A percentile compares a stretch with the other conserved stretches of the same genome.
Conservation (phyloP, 345 rosid genomes). For the Pistacia atlantica region DNA sequence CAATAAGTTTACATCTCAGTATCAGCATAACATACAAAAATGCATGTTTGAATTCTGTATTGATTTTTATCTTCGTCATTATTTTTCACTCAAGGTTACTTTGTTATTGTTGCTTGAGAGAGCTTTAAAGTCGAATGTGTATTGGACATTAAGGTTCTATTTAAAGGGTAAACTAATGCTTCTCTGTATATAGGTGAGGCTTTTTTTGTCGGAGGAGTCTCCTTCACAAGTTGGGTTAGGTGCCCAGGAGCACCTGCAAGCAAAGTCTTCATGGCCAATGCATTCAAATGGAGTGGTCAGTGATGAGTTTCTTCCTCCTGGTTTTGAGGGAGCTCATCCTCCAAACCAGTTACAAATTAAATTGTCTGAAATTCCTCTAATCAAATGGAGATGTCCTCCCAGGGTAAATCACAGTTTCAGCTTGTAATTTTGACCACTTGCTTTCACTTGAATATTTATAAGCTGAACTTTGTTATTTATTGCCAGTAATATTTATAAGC, state of each 20-base stretch:
- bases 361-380: conserved; percentile 67
- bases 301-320: conserved; percentile 86
- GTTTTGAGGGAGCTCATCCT: conserved; percentile 74
- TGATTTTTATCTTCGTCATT: background rate
- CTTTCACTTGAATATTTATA: conserved; percentile 12
- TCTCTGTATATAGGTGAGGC: conserved; percentile 56
- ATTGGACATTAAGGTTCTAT: background rate
- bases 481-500: conserved; percentile 15
- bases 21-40: no score
- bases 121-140: conserved; percentile 1
- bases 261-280: conserved; percentile 58
- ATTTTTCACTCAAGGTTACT: background rate
- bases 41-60: background rate
- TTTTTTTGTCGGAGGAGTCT: conserved; percentile 84
- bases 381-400: conserved; percentile 73
- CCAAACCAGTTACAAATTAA: conserved; percentile 49
- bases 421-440: background rate
- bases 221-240: conserved; percentile 85
- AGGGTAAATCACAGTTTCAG: conserved; percentile 45
- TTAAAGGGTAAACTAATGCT: conserved; percentile 8
- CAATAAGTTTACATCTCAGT: no score
- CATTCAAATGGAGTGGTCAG: conserved; percentile 46
- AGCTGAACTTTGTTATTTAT: background rate
- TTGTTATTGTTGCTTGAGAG: conserved; percentile 11
- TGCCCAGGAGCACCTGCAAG: conserved; percentile 93